Evolutionary conservation across 1,284 basidiomycete species (phyloP).

Genomic region (Malassezia pachydermatis): DNA sequence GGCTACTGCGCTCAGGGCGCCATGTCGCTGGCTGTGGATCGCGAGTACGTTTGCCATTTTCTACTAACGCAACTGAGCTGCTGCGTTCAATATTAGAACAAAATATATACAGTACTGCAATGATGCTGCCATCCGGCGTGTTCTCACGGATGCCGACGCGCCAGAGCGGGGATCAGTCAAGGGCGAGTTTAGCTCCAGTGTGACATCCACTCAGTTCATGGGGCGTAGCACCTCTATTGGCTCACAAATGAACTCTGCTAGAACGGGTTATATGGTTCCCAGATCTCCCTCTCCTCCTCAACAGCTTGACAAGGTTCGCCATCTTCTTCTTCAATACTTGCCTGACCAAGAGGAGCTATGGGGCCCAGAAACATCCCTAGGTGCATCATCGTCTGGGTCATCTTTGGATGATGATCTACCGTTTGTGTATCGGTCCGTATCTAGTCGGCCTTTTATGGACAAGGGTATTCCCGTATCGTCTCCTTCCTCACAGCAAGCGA

Average conservation of each 20-base stretch:
- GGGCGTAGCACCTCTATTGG: background rate
- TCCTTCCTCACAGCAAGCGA: background rate
- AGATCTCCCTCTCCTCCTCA: conserved; percentile 1
- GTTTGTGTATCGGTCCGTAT: background rate
- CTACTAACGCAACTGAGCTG: background rate
- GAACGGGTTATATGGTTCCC: background rate
- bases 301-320: background rate
- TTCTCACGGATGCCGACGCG: background rate
- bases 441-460: no score
- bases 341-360: conserved; percentile 6
- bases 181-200: no score
- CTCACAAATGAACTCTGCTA: no score
- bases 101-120: background rate
- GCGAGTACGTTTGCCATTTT: background rate
- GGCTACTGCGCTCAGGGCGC: background rate
- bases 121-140: conserved; percentile 6
- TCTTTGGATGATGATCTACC: background rate
- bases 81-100: background rate
- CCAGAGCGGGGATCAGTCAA: background rate
- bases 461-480: no score
- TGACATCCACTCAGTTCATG: background rate
- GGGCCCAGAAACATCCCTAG: background rate
- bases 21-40: conserved; percentile 2
- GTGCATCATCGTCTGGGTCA: background rate
- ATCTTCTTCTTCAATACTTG: conserved; percentile 5